Conservation (phyloP, 306 rosid genomes). For the Geum urbanum region DNA sequence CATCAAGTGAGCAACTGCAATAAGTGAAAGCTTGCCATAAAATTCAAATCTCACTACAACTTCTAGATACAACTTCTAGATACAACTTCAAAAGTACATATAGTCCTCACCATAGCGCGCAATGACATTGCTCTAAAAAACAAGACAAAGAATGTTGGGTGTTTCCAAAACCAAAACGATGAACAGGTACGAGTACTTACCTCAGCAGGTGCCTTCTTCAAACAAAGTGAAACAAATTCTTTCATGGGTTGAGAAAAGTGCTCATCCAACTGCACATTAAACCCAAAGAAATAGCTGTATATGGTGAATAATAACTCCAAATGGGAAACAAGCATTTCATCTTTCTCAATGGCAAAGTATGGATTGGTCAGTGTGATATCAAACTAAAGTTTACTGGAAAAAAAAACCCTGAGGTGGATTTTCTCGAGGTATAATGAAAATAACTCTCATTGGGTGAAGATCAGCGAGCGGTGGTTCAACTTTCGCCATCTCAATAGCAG, state of each 20-base stretch:
- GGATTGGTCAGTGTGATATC: not conserved
- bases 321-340: conserved; percentile 12
- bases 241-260: conserved; percentile 95
- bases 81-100: not conserved
- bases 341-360: conserved; percentile 4
- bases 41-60: not conserved
- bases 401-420: conserved; percentile 97
- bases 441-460: conserved; percentile 99
- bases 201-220: conserved; percentile 95
- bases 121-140: conserved; percentile 77
- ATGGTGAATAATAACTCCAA: conserved; percentile 14
- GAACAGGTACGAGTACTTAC: conserved; percentile 36
- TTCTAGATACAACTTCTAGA: no score
- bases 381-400: conserved; percentile 6
- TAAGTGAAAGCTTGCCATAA: conserved; percentile 9
- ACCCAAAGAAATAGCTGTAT: conserved; percentile 24
- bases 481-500: conserved; percentile 99
- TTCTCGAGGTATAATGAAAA: conserved; percentile 96
- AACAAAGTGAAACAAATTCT: conserved; percentile 87
- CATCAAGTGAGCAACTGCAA: conserved; percentile 57
- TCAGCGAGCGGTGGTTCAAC: conserved; percentile 99
- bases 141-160: conserved; percentile 55
- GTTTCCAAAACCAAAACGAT: conserved; percentile 65
- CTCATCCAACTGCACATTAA: conserved; percentile 81
- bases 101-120: conserved; percentile 60